Evolutionary conservation across 495 filamentous ascomycete species (phyloP), one percentile per base, ranked within the genome.

Genomic region (Thozetella sp.): DNA sequence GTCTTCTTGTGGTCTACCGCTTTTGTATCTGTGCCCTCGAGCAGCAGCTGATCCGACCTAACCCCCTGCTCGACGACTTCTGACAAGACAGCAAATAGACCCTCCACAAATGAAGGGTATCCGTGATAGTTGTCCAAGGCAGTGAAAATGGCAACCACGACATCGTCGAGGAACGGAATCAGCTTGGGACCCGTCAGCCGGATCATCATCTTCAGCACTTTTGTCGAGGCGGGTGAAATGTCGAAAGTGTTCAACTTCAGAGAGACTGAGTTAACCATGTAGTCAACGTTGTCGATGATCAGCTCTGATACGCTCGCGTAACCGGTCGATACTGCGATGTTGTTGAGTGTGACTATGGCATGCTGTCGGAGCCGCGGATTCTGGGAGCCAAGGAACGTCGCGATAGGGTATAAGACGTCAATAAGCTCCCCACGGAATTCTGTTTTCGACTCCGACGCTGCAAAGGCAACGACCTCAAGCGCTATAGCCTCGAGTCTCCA

Each of bases 171-270:
- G 68, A 91, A 98, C 0, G 93, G 93, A 23, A 98, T 80, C 9
- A 99, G 74, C 26, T 77, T 80, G 10, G 92, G 87, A 9, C 96
- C 95, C 50, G 92, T 90, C 26, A 99, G 79, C 23, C 84, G 88
- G 55, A 98, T 82, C 91, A 99, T 95, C 93, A 99, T 97, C 11
- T 90, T 81, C 15, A 99, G 77, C 0, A 98, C 96, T 63, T 92
- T 89, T 17, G 93, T 93, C 11, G 93, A 92, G 57, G 96, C 89
- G 1, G 94, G 94, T 0, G 92, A 94, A 55, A 97, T 86, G 55
- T 97, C 92, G 65, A 96, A 92, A 0, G 87, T 92, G 62, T 96
- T 97, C 25, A 99, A 80, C 58, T 94, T 92, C 22, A 97, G 76
- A 0, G 90, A 90, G 4, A 98, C 87, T 0, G 94, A 90, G 68